Evolutionary conservation across 495 filamentous ascomycete species (phyloP), one percentile per base, ranked within the genome.

Genomic region (Peziza echinospora): DNA sequence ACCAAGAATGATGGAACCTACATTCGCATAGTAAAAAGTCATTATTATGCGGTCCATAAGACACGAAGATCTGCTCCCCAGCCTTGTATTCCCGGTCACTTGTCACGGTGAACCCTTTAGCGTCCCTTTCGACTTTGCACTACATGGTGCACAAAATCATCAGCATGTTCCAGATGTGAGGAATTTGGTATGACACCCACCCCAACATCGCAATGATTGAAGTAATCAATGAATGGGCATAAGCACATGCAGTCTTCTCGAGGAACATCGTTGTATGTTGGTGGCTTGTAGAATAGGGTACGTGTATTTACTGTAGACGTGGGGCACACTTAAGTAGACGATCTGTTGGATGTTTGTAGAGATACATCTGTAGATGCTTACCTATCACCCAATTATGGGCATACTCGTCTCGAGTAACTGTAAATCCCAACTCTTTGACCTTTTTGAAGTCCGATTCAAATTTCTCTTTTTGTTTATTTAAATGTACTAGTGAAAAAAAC

Each of bases 151-250:
- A 41, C 41, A 47, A 22, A 34, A 24, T 19, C 28, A 21, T 5
- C 19, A 5, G 34, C 16, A 8, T 11, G 16, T 23, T 1, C 6
- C n/a, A 39, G 41, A 34, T 21, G 19, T 40, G 26, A 28, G 41
- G 19, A 2, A 28, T 21, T 22, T 46, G 48, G n/a, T n/a, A n/a
- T n/a, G n/a, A n/a, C n/a, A n/a, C 61, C 55, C 51, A 67, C 67
- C 9, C 69, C 75, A 2, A 61, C 60, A 52, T 78, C 73, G 1
- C 67, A 64, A 59, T 89, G 85, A 58, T 93, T 93, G 63, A 92
- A 84, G 48, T 85, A 77, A 63, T 93, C 85, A 2, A 83, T 75
- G 49, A 91, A 84, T 1, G 85, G 85, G 61, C 80, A 72, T 51
- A 93, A 62, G 0, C 75, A 80, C 75, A 91, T 81, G 43, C 74